Base-by-base conservation (phyloP, 2,329 filamentous ascomycete species). In the Neonectria punicea region DNA sequence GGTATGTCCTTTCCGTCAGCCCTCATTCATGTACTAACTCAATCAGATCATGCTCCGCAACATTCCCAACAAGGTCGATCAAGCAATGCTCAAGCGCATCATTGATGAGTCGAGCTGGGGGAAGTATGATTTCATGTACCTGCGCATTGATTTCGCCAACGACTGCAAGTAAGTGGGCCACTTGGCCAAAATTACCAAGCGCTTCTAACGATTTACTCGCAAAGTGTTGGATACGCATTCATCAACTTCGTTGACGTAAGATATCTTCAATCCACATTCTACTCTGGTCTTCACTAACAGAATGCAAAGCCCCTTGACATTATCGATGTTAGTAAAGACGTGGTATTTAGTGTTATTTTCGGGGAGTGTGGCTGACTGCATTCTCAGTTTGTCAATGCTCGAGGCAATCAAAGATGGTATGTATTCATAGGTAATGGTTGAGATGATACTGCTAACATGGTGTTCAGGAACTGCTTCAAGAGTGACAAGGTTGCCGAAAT, bases 141-240 rank as follows among this genome's bases (percentile, higher is more conserved):
- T 98, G 57, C 90, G 96, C 43, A 98, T 98, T 73, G 92, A 94
- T 77, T 94, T 94, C 72, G 89, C 89, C 58, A 93, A 93, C 73
- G 89, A 93, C 68, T 93, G 92, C 90, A 94, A 94, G 90, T 93
- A 80, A 81, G 90, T 84, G 13, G 30, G 6, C n/a, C 11, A 6
- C 30, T 18, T 30, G 8, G 20, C 16, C 16, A 7, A 20, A 30
- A 6, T 7, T 18, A 13, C 8, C 13, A 22, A 14, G 16, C 28
- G 18, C 34, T 59, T 32, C 68, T 84, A 79, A 70, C 16, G 7
- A 9, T 41, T 41, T 28, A 9, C 3, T 47, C 75, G 3, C 39
- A 68, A 67, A 97, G 94, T 77, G 95, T 98, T 63, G 96, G 96
- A 50, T 98, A 98, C 79, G 95, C 94, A 0, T 99, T 98, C 80